Evolutionary conservation across 1,284 basidiomycete species (phyloP).

Genomic region (Ceratobasidium papillatum): DNA sequence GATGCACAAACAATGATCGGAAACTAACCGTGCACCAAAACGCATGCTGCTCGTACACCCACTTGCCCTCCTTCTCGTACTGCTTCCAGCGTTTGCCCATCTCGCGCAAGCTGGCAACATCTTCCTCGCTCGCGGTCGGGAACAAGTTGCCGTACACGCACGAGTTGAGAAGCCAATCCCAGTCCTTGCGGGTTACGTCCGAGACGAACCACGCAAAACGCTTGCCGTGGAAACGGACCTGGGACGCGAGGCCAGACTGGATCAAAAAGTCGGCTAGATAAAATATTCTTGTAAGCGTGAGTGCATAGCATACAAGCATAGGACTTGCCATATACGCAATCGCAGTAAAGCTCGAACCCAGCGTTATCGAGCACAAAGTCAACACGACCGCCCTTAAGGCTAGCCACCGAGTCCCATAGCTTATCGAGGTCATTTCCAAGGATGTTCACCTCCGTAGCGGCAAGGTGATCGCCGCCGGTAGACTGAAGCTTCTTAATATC

Average conservation of each 20-base stretch:
- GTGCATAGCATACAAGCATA: slow-evolving; percentile 37
- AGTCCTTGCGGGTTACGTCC: slow-evolving; percentile 97
- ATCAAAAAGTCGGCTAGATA: slow-evolving; percentile 83
- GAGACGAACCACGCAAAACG: slow-evolving; percentile 93
- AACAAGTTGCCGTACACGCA: slow-evolving; percentile 91
- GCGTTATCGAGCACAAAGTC: slow-evolving; percentile 92
- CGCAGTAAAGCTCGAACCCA: slow-evolving; percentile 96
- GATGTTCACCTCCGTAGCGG: slow-evolving; percentile 96
- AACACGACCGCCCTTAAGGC: slow-evolving; percentile 81
- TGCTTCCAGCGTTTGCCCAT: slow-evolving; percentile 94
- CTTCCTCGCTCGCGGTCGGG: slow-evolving; percentile 78
- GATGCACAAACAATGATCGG: not conserved
- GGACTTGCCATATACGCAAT: slow-evolving; percentile 88
- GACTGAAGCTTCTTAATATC: slow-evolving; percentile 98
- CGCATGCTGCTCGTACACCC: slow-evolving; percentile 96
- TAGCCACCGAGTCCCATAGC: slow-evolving; percentile 84
- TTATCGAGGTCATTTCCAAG: slow-evolving; percentile 83
- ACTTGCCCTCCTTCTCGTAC: slow-evolving; percentile 93
- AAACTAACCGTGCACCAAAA: slow-evolving; percentile 80
- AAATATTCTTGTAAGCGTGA: slow-evolving; percentile 5
- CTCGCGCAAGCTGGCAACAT: slow-evolving; percentile 81
- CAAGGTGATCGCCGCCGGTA: slow-evolving; percentile 93
- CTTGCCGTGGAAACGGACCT: slow-evolving; percentile 94
- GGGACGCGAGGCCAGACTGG: slow-evolving; percentile 85
- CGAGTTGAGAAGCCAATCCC: slow-evolving; percentile 91